These are phyloP conservation scores for Aegilops longissima DNA, from an alignment of 176 grass and related monocot genomes.

Conservation along the genomic window DNA sequence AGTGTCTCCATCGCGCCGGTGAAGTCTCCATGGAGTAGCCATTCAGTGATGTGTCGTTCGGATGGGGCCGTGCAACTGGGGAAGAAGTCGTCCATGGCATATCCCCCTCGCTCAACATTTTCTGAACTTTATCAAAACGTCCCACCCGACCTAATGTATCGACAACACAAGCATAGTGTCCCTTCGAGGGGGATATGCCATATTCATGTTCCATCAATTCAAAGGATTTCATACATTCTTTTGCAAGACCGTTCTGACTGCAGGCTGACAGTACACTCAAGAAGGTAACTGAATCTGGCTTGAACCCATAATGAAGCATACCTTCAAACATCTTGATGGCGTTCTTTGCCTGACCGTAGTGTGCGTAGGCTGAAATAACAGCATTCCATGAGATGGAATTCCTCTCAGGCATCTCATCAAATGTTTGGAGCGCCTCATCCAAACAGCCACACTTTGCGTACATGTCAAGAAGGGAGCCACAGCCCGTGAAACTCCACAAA, in stretches of 20 bases:
- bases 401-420: slow-evolving; percentile 75
- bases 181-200: slow-evolving; percentile 60
- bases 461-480: slow-evolving; percentile 68
- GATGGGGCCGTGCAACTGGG: too few relatives aligned
- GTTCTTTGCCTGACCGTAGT: slow-evolving; percentile 67
- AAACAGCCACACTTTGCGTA: slow-evolving; percentile 81
- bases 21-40: too few relatives aligned
- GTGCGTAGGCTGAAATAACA: slow-evolving; percentile 67
- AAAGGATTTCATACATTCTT: slow-evolving; percentile 76
- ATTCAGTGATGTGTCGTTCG: too few relatives aligned
- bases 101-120: slow-evolving; percentile 40
- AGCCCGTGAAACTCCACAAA: too few relatives aligned
- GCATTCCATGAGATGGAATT: slow-evolving; percentile 88
- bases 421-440: slow-evolving; percentile 50
- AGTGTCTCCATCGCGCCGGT: too few relatives aligned
- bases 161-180: slow-evolving; percentile 79
- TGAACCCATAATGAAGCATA: slow-evolving; percentile 52
- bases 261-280: slow-evolving; percentile 80
- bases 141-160: slow-evolving; percentile 75
- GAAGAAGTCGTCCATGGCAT: too few relatives aligned
- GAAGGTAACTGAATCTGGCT: slow-evolving; percentile 78
- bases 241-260: slow-evolving; percentile 64
- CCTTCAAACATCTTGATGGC: slow-evolving; percentile 76
- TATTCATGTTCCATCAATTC: slow-evolving; percentile 58
- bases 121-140: slow-evolving; percentile 60